Conservation (phyloP, 352 stramenopile genomes). For the Pythium scleroteichum region DNA sequence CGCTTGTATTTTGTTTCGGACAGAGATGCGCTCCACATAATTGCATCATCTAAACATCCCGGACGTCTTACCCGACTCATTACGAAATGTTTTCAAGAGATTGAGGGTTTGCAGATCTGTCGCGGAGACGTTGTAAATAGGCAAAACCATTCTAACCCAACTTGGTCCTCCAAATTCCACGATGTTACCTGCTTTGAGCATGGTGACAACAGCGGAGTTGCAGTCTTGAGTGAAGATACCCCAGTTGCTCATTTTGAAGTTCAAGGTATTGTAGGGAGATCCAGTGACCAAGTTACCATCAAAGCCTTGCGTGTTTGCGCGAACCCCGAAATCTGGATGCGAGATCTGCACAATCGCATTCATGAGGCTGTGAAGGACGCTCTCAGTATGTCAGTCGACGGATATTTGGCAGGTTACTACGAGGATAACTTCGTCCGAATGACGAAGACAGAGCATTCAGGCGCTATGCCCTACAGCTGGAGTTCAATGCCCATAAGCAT, state of each 20-base stretch:
- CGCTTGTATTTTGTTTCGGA: constrained; percentile 70
- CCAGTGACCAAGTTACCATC: constrained; percentile 38
- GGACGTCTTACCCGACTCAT: constrained; percentile 38
- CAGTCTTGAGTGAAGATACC: constrained; percentile 9
- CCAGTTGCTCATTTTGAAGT: constrained; percentile 38
- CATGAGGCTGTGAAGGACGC: constrained; percentile 38
- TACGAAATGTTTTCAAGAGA: constrained; percentile 53
- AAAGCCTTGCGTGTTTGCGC: constrained; percentile 42
- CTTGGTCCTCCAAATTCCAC: too few relatives aligned
- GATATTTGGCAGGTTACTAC: constrained; percentile 39
- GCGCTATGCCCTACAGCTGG: constrained; percentile 22
- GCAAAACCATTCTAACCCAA: too few relatives aligned
- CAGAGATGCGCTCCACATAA: constrained; percentile 55
- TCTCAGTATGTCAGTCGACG: constrained; percentile 36
- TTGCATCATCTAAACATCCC: constrained; percentile 44
- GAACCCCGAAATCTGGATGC: constrained; percentile 67
- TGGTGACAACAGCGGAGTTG: too few relatives aligned
- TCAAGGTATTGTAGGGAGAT: constrained; percentile 34
- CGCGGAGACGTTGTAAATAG: constrained; percentile 10
- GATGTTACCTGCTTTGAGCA: too few relatives aligned
- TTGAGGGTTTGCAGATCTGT: constrained; percentile 35
- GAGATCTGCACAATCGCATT: constrained; percentile 51
- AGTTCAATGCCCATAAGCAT: constrained; percentile 49
- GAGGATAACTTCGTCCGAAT: constrained; percentile 49
- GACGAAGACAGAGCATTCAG: not conserved